Percentiles rank a stretch among this genome's conserved stretches.
phyloP scores from a whole-genome alignment of 2,329 filamentous ascomycete species.

The Epichloe bromicola region DNA sequence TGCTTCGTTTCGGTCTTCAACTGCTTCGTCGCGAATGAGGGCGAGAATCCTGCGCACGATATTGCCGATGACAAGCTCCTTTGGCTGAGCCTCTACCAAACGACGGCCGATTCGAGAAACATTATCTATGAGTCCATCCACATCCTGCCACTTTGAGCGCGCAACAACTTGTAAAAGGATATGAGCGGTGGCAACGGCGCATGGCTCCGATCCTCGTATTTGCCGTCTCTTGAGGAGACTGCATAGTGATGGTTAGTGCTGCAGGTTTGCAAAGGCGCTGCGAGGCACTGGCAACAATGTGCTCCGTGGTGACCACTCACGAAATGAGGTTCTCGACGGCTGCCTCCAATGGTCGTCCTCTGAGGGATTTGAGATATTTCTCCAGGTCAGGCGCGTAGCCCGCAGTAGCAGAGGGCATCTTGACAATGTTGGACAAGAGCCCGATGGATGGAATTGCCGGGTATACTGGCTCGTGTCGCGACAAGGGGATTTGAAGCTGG shows the following conservation, averaged over 20 bases:
- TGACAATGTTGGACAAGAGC: background rate
- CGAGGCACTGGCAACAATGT: background rate
- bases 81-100: constrained; percentile 71
- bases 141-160: constrained; percentile 64
- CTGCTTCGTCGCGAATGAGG: constrained; percentile 81
- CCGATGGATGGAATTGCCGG: background rate
- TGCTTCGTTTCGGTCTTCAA: constrained; percentile 59
- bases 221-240: constrained; percentile 74
- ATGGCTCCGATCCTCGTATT: constrained; percentile 75
- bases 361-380: constrained; percentile 68
- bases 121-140: constrained; percentile 64
- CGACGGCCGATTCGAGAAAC: constrained; percentile 67
- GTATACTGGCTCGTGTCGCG: background rate
- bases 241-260: constrained; percentile 2
- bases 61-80: constrained; percentile 87
- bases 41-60: constrained; percentile 83
- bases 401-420: constrained; percentile 22
- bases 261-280: background rate
- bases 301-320: constrained; percentile 34
- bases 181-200: constrained; percentile 81
- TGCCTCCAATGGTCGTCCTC: constrained; percentile 60
- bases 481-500: background rate
- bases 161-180: constrained; percentile 80
- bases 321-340: constrained; percentile 75
- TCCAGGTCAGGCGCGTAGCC: constrained; percentile 56